phyloP scores from a whole-genome alignment of 805 yeast species.

The Hanseniaspora thailandica region DNA sequence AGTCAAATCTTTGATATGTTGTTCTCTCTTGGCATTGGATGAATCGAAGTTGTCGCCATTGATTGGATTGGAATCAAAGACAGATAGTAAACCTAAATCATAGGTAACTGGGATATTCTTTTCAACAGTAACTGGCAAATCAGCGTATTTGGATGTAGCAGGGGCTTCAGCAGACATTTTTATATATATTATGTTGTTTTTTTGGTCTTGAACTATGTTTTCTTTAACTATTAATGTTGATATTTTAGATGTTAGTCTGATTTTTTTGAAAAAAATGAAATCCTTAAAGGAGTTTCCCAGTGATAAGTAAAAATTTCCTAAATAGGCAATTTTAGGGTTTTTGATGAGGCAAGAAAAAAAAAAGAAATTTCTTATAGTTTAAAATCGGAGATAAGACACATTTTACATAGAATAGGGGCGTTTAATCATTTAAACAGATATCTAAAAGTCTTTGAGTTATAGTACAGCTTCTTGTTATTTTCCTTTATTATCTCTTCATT shows the following conservation, averaged over 20 bases:
- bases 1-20: constrained; percentile 49
- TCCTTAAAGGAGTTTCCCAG: neutral
- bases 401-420: no score
- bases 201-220: no score
- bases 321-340: neutral
- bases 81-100: constrained; percentile 84
- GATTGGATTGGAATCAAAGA: constrained; percentile 79
- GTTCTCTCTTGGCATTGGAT: constrained; percentile 49
- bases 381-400: neutral
- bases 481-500: constrained; percentile 27
- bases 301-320: neutral
- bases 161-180: constrained; percentile 19
- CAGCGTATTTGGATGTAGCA: constrained; percentile 20
- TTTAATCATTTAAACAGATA: constrained; percentile 5
- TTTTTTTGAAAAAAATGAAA: neutral
- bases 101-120: constrained; percentile 80
- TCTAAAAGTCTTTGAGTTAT: constrained; percentile 3
- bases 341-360: no score
- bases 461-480: neutral
- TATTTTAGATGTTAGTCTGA: no score
- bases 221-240: neutral
- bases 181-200: neutral
- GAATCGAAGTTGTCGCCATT: constrained; percentile 46
- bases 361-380: neutral
- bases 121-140: constrained; percentile 67